Conservation (phyloP, 1,284 basidiomycete species). For the Neonothopanus nambi region DNA sequence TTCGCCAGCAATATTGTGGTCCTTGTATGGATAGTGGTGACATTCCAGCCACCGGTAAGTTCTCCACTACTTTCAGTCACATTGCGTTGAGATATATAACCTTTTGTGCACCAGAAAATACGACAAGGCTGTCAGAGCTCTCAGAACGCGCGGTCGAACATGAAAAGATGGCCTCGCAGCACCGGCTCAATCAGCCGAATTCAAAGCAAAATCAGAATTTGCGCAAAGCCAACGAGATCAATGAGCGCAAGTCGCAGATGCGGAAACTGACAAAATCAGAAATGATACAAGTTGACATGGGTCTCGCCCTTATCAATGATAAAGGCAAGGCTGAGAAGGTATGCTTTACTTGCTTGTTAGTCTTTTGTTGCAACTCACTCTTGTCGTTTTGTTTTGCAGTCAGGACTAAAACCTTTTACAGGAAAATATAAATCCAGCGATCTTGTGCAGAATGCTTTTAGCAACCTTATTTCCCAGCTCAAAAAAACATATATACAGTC, state of each 20-base stretch:
- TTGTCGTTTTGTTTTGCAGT: not conserved
- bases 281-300: not conserved
- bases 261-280: not conserved
- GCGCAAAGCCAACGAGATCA: not conserved
- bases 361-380: not conserved
- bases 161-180: not conserved
- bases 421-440: not conserved
- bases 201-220: constrained; percentile 1
- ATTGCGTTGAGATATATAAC: not conserved
- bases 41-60: not conserved
- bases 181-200: not conserved
- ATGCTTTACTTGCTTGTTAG: not conserved
- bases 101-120: not conserved
- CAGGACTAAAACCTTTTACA: not conserved
- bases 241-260: not conserved
- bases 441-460: not conserved
- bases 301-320: not conserved
- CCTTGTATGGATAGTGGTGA: not conserved
- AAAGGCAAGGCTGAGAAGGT: constrained; percentile 1
- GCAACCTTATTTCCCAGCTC: not conserved
- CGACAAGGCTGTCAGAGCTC: not conserved
- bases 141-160: not conserved
- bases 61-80: not conserved
- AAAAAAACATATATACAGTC: not conserved
- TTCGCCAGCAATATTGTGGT: not conserved